Evolutionary conservation across 306 rosid species (phyloP), one percentile per base, ranked within the genome.

Genomic region (Datisca glomerata): DNA sequence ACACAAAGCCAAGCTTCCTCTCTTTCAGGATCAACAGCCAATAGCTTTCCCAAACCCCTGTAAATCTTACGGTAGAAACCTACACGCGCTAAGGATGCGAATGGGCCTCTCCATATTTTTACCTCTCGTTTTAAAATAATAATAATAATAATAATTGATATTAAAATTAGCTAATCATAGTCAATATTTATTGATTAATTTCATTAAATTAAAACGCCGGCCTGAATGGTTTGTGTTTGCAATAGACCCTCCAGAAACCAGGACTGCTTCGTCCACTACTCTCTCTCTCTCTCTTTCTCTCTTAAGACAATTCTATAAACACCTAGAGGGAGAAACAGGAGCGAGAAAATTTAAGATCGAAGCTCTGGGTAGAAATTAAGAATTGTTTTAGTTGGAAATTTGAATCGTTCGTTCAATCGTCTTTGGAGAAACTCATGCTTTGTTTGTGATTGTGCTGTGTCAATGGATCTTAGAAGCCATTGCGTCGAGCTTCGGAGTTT

Each of bases 211-310:
- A 24, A 43, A 38, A 51, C 46, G 57, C 57, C 57, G 57, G 34
- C 57, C 47, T 34, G 57, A 51, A 22, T 36, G 39, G 57, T 37
- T 24, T 25, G 57, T 51, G 47, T 14, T 24, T 39, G 57, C 45
- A 51, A 51, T 8, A 16, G 44, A 18, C 38, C 46, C 57, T 51
- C 56, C 18, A 16, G 19, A 49, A 50, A 36, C 56, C 44, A 50
- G 21, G 45, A 36, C 33, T 15, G 12, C 36, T 31, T 31, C 43
- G 55, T 34, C 43, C 55, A 49, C 55, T 36, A 6, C 55, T 21
- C 55, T 32, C 17, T 37, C 44, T 31, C 9, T 8, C 41, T 3
- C 28, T n/a, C n/a, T n/a, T n/a, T n/a, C n/a, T n/a, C n/a, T n/a
- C n/a, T n/a, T n/a, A n/a, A 11, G 36, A 24, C 25, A 17, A 15